Evolutionary conservation across 2,329 filamentous ascomycete species (phyloP).

Genomic region (Stemphylium vesicarium): DNA sequence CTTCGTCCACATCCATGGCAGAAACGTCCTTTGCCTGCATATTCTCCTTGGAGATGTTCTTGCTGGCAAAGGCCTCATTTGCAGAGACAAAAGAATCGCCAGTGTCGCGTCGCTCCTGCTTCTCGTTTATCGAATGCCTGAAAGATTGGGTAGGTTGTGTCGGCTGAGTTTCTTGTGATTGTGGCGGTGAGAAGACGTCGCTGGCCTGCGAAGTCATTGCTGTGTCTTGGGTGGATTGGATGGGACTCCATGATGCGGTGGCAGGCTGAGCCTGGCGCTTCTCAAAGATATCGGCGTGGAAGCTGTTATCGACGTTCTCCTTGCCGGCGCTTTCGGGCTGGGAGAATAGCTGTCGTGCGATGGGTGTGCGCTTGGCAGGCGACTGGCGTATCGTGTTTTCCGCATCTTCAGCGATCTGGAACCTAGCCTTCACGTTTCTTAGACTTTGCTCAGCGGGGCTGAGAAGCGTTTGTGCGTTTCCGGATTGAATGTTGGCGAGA

Average conservation of each 20-base stretch:
- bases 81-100: conserved; percentile 58
- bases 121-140: conserved; percentile 27
- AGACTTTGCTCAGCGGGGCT: conserved; percentile 62
- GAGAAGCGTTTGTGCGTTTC: conserved; percentile 50
- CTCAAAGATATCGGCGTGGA: conserved; percentile 36
- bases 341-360: conserved; percentile 38
- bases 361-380: conserved; percentile 34
- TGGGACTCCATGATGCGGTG: conserved; percentile 42
- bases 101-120: conserved; percentile 40
- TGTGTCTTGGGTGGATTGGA: conserved; percentile 41
- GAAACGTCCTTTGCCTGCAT: conserved; percentile 27
- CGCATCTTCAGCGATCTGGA: conserved; percentile 65
- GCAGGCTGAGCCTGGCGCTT: conserved; percentile 48
- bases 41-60: conserved; percentile 37
- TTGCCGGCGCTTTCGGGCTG: conserved; percentile 36
- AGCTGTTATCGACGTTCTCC: conserved; percentile 32
- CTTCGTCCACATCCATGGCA: conserved; percentile 44
- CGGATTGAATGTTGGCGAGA: conserved; percentile 57
- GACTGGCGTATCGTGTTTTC: conserved; percentile 42
- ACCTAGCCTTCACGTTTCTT: conserved; percentile 61
- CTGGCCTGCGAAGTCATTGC: conserved; percentile 33
- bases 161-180: conserved; percentile 42
- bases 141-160: conserved; percentile 42
- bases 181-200: conserved; percentile 41
- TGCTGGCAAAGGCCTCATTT: conserved; percentile 50